These are phyloP conservation scores for Pseudogymnoascus sp. DNA, from an alignment of 2,329 filamentous ascomycete species.

Conservation along the genomic window DNA sequence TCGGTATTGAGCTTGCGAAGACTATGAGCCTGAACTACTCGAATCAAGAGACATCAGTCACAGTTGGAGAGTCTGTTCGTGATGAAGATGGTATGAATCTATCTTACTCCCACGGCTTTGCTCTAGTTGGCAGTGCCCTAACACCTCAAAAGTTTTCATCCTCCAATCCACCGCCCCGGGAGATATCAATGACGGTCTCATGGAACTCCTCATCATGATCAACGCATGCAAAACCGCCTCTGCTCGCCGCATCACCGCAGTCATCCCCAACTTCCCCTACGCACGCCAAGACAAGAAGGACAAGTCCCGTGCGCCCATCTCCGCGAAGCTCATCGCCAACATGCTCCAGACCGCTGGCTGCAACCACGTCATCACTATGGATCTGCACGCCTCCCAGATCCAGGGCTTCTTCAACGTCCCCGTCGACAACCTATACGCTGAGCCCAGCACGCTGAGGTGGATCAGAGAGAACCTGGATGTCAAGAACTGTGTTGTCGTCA, in stretches of 20 bases:
- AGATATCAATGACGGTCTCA: slow-evolving; percentile 95
- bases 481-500: slow-evolving; percentile 84
- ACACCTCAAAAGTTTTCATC: slow-evolving; percentile 65
- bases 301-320: slow-evolving; percentile 91
- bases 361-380: slow-evolving; percentile 92
- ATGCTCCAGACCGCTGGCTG: slow-evolving; percentile 94
- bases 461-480: slow-evolving; percentile 78
- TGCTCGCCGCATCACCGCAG: slow-evolving; percentile 85
- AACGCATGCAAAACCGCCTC: slow-evolving; percentile 83
- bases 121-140: slow-evolving; percentile 13
- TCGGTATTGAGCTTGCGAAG: slow-evolving; percentile 70
- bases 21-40: slow-evolving; percentile 77
- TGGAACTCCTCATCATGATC: slow-evolving; percentile 98
- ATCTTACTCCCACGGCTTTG: slow-evolving; percentile 8
- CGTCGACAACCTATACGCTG: slow-evolving; percentile 76
- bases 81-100: slow-evolving; percentile 70
- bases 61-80: slow-evolving; percentile 89
- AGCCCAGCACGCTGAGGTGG: slow-evolving; percentile 86
- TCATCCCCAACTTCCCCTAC: slow-evolving; percentile 94
- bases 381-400: slow-evolving; percentile 87
- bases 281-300: slow-evolving; percentile 98
- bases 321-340: slow-evolving; percentile 90
- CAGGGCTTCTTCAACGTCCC: slow-evolving; percentile 89
- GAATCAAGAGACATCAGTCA: slow-evolving; percentile 82
- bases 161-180: slow-evolving; percentile 90